A percentile compares a stretch with the other conserved stretches of the same genome.
These are phyloP conservation scores for Hapsidospora chrysogenum DNA, from an alignment of 495 filamentous ascomycete genomes.

Conservation along the genomic window DNA sequence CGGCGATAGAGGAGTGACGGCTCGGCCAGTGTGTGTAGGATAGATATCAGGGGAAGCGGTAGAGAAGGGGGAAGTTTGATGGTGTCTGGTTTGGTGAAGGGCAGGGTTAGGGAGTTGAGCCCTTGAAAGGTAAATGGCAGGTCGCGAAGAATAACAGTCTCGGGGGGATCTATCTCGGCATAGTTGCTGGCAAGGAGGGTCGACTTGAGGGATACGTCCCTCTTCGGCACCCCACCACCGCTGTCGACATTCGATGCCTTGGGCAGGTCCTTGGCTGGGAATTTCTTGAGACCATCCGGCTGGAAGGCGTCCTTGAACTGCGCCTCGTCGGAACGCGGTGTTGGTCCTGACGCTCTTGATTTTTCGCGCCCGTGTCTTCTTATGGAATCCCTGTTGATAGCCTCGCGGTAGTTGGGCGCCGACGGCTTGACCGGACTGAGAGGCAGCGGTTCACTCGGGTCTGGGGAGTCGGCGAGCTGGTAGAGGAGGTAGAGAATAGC, in stretches of 20 bases:
- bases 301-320: constrained; percentile 38
- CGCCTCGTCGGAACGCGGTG: constrained; percentile 14
- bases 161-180: constrained; percentile 34
- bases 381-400: constrained; percentile 1
- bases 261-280: constrained; percentile 8
- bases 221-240: constrained; percentile 4
- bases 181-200: constrained; percentile 34
- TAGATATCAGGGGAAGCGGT: constrained; percentile 68
- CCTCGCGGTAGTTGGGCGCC: constrained; percentile 2
- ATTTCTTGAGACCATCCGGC: constrained; percentile 29
- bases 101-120: constrained; percentile 67
- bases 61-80: constrained; percentile 62
- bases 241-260: constrained; percentile 4
- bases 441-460: constrained; percentile 21
- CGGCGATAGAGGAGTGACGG: constrained; percentile 78
- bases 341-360: constrained; percentile 11
- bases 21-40: constrained; percentile 82
- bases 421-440: constrained; percentile 12
- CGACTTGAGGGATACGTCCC: constrained; percentile 33
- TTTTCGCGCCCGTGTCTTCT: constrained; percentile 5
- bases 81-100: constrained; percentile 46
- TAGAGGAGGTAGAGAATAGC: constrained; percentile 83
- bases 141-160: constrained; percentile 69
- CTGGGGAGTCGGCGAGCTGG: constrained; percentile 51
- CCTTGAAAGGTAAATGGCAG: constrained; percentile 92